Percentiles rank a stretch among this genome's conserved stretches.
Conservation (phyloP, 331 rosid genomes). For the Telfairia occidentalis region DNA sequence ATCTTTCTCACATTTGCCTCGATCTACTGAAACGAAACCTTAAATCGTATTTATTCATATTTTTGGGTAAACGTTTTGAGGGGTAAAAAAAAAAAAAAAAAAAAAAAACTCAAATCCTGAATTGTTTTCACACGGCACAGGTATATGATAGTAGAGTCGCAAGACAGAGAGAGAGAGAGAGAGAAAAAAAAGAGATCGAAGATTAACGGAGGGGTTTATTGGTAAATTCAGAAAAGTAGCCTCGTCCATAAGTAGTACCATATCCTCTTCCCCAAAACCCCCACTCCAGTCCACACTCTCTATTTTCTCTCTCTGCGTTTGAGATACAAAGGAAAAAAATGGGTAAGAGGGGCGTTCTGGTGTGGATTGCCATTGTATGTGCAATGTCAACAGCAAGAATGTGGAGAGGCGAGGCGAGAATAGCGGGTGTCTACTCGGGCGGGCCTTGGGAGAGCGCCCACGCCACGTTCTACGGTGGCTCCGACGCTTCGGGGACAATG, state of each 20-base stretch:
- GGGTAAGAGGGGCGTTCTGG: constrained; percentile 23
- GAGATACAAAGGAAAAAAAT: constrained; percentile 1
- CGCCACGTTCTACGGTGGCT: constrained; percentile 95
- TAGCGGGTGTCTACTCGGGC: constrained; percentile 68
- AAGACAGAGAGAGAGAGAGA: neutral
- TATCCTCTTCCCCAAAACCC: constrained; percentile 3
- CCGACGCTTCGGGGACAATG: constrained; percentile 97
- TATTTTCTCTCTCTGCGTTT: neutral
- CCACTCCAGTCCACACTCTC: neutral
- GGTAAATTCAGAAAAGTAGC: neutral
- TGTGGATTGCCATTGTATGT: constrained; percentile 40
- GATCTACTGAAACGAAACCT: neutral
- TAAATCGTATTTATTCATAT: neutral
- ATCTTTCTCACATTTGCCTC: neutral
- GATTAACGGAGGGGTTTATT: neutral
- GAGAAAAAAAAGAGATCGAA: neutral
- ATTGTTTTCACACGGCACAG: neutral
- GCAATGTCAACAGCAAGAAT: constrained; percentile 33
- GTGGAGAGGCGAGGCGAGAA: constrained; percentile 40
- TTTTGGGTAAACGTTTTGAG: neutral
- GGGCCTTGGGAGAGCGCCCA: constrained; percentile 78
- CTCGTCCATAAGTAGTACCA: constrained; percentile 28
- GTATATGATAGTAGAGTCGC: no score
- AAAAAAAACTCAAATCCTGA: neutral
- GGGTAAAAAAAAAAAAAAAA: neutral